phyloP scores from a whole-genome alignment of 1,284 basidiomycete genomes.

The Caloboletus inedulis region DNA sequence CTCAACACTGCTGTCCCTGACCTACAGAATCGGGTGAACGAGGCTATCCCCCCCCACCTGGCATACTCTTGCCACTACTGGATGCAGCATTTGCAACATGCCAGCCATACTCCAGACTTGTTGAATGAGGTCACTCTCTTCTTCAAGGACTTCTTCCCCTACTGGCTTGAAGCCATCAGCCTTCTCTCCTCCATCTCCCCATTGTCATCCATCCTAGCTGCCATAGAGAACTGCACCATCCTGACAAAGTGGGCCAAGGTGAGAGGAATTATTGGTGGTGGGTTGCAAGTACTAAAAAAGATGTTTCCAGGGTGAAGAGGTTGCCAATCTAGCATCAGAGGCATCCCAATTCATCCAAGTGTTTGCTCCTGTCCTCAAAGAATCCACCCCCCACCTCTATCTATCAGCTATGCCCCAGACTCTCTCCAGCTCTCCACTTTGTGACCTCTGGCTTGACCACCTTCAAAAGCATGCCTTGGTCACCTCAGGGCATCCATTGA shows the following conservation, averaged over 20 bases:
- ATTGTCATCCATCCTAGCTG: not conserved
- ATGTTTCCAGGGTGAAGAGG: not conserved
- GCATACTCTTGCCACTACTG: constrained; percentile 11
- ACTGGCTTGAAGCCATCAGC: constrained; percentile 8
- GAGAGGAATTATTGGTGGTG: not conserved
- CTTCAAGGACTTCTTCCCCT: constrained; percentile 5
- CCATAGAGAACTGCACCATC: constrained; percentile 1
- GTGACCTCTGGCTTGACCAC: not conserved
- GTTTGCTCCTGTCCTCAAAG: not conserved
- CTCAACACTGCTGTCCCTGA: not conserved
- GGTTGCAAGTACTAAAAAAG: not conserved
- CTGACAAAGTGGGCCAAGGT: constrained; percentile 8
- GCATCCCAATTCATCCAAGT: not conserved
- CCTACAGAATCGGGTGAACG: not conserved
- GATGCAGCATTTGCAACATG: constrained; percentile 5
- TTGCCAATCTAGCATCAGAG: not conserved
- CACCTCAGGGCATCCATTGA: not conserved
- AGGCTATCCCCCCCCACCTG: constrained; percentile 2
- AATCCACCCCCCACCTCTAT: not conserved
- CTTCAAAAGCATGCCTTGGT: not conserved
- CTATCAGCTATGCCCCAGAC: not conserved
- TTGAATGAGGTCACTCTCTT: not conserved
- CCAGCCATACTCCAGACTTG: not conserved
- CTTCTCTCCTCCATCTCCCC: not conserved
- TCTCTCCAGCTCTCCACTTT: not conserved